Percentiles rank a stretch among this genome's conserved stretches.
phyloP scores from a whole-genome alignment of 352 stramenopile species.

The Pythium scleroteichum region DNA sequence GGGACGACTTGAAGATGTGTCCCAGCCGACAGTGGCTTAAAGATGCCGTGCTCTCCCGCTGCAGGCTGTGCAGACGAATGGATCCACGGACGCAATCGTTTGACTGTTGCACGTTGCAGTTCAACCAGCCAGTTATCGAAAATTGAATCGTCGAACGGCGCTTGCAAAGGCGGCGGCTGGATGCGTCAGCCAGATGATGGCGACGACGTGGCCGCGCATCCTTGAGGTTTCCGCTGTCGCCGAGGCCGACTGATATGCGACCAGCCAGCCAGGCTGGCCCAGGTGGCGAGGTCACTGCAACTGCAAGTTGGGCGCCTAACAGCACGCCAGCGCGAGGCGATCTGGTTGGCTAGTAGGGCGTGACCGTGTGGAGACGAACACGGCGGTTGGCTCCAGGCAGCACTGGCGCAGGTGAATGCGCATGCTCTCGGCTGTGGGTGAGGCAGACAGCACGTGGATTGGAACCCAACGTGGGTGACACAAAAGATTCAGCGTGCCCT shows the following conservation, averaged over 20 bases:
- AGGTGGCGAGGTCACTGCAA: neutral
- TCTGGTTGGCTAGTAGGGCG: conserved; percentile 8
- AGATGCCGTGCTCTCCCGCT: conserved; percentile 8
- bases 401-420: neutral
- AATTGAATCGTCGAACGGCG: neutral
- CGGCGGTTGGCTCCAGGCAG: conserved; percentile 6
- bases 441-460: neutral
- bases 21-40: conserved; percentile 8
- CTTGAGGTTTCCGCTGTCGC: conserved; percentile 1
- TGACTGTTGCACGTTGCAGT: conserved; percentile 24
- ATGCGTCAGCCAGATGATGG: conserved; percentile 9
- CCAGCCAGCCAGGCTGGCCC: conserved; percentile 20
- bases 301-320: conserved; percentile 7
- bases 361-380: conserved; percentile 5
- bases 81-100: neutral
- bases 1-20: neutral
- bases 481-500: neutral
- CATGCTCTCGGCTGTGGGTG: neutral
- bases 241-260: conserved; percentile 17
- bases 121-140: conserved; percentile 11
- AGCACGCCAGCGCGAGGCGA: neutral
- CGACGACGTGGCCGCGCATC: conserved; percentile 5
- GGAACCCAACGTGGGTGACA: conserved; percentile 1
- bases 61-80: conserved; percentile 20
- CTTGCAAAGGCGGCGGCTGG: too few relatives aligned